Conservation (phyloP, 495 filamentous ascomycete genomes). For the Podospora pseudopauciseta region DNA sequence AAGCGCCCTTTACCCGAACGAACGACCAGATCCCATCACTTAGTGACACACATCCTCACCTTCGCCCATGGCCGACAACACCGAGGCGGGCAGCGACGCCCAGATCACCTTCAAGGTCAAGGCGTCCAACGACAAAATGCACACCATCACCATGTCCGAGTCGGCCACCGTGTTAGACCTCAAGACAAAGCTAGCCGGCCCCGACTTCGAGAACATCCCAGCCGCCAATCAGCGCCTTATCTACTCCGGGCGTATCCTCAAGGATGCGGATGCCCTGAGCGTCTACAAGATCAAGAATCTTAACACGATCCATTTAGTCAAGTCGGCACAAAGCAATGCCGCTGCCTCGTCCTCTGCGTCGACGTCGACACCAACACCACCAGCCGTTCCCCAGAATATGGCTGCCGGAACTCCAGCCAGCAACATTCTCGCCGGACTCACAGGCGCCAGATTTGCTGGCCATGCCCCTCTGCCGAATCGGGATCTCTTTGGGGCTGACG, state of each 20-base stretch:
- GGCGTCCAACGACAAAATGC: constrained; percentile 79
- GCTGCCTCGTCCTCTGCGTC: constrained; percentile 54
- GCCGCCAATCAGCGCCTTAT: constrained; percentile 88
- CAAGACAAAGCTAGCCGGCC: constrained; percentile 77
- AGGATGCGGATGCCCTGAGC: constrained; percentile 79
- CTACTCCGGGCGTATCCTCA: constrained; percentile 94
- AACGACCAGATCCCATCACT: not conserved
- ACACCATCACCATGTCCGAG: constrained; percentile 71
- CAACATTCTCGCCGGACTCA: constrained; percentile 85
- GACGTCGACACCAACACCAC: constrained; percentile 48
- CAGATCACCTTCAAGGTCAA: constrained; percentile 92
- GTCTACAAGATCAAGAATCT: constrained; percentile 92
- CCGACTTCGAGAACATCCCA: constrained; percentile 79
- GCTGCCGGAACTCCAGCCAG: constrained; percentile 80
- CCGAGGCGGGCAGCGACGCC: constrained; percentile 46
- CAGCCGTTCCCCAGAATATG: constrained; percentile 79
- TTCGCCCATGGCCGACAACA: constrained; percentile 51
- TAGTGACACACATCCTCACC: not conserved
- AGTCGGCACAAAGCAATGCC: constrained; percentile 87
- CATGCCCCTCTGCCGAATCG: constrained; percentile 83
- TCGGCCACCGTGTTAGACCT: constrained; percentile 78
- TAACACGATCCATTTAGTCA: constrained; percentile 96
- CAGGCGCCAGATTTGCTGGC: constrained; percentile 91
- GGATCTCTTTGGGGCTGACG: constrained; percentile 92
- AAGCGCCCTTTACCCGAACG: not conserved